A percentile compares a stretch with the other conserved stretches of the same genome.
Conservation (phyloP, 805 yeast species). For the Scheffersomyces coipomensis region DNA sequence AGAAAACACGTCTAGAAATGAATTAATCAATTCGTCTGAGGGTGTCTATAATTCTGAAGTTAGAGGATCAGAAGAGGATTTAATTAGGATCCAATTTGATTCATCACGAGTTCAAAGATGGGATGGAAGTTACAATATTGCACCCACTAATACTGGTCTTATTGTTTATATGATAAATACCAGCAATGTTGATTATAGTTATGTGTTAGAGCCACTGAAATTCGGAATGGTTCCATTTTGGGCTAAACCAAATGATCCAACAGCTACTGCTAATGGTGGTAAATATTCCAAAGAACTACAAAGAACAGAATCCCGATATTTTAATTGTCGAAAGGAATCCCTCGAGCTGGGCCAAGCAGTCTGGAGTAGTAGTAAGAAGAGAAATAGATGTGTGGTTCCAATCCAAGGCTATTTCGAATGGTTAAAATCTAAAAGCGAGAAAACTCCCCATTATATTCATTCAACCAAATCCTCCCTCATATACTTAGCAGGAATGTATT, state of each 20-base stretch:
- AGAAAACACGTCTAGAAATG: constrained; percentile 12
- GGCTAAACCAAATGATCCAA: constrained; percentile 45
- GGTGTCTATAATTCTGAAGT: constrained; percentile 6
- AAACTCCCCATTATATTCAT: constrained; percentile 65
- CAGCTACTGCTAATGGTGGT: constrained; percentile 20
- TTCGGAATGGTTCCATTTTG: constrained; percentile 82
- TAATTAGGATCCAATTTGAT: constrained; percentile 1
- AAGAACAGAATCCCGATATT: constrained; percentile 45
- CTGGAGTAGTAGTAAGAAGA: constrained; percentile 55
- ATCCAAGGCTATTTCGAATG: constrained; percentile 88
- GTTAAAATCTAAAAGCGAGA: constrained; percentile 43
- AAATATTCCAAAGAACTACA: constrained; percentile 30
- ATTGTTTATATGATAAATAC: constrained; percentile 19
- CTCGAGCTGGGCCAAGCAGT: constrained; percentile 44
- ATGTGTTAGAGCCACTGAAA: constrained; percentile 53
- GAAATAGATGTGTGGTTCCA: constrained; percentile 70
- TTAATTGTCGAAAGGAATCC: constrained; percentile 76
- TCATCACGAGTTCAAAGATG: neutral
- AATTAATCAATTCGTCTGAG: constrained; percentile 14
- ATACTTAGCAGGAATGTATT: constrained; percentile 56
- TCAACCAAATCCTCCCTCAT: constrained; percentile 52
- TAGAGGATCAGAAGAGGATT: neutral
- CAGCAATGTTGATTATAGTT: constrained; percentile 10
- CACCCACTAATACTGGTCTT: constrained; percentile 58
- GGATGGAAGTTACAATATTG: constrained; percentile 52